Evolutionary conservation across 2,329 filamentous ascomycete species (phyloP), one percentile per base, ranked within the genome.

Genomic region (Davidsoniella virescens): DNA sequence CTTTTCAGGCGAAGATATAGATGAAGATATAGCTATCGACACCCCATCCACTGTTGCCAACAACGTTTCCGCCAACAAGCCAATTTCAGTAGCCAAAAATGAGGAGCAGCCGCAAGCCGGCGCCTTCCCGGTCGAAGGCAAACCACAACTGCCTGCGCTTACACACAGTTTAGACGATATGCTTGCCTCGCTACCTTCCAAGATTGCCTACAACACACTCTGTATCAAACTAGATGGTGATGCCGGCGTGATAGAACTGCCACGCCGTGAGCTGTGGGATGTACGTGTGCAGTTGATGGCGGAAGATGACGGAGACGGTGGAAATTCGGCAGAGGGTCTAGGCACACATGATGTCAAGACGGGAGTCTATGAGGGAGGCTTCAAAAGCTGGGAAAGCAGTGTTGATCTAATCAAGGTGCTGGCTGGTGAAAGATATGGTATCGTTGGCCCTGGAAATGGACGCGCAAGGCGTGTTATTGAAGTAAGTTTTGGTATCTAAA

Each of bases 301-400:
- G 20, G 78, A 81, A 61, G 77, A 78, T 38, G 76, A 75, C 39
- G 67, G 65, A 44, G 52, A 39, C 9, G 59, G 62, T 25, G 63
- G 64, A 40, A 37, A 41, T 2, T 53, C 59, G 52, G 59, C 64
- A 42, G 59, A 55, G 14, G 72, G 73, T 1, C 67, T 86, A 36
- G 80, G 77, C 38, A 71, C 73, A 54, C 78, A 84, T 55, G 85
- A 92, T 63, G 80, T 92, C 56, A 82, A 79, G 62, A 84, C 83
- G 50, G 84, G 84, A 47, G 76, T 90, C 53, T 92, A 92, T 64
- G 85, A 92, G 65, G 85, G 85, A 51, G 85, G 85, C 20, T 87
- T 90, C 68, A 92, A 92, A 68, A 88, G 82, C 59, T 92, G 85
- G 85, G 85, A 92, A 66, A 88, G 84, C 65, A 86, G 82, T 53